Conservation (phyloP, 768 basidiomycete species). For the Pholiota molesta region DNA sequence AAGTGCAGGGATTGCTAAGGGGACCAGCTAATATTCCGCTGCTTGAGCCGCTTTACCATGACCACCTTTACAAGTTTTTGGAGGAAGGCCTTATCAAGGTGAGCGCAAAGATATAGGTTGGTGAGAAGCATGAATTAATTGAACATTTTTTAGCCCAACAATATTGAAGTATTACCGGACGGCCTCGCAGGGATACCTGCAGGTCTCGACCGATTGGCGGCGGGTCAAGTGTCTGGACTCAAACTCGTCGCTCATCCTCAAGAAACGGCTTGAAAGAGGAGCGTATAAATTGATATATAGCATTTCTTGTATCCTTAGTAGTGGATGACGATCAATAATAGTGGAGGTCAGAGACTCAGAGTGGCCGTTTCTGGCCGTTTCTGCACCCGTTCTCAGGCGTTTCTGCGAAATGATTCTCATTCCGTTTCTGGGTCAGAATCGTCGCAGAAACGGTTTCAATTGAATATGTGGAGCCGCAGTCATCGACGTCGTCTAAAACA, state of each 20-base stretch:
- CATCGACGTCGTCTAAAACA: too few species aligned
- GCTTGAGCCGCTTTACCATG: slow-evolving; percentile 17
- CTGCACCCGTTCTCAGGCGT: too few species aligned
- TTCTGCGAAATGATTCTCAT: too few species aligned
- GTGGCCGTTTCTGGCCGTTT: too few species aligned
- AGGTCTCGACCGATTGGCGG: slow-evolving; percentile 42
- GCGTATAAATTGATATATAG: too few species aligned
- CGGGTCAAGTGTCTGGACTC: slow-evolving; percentile 41
- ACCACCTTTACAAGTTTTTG: slow-evolving; percentile 16
- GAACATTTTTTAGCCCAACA: slow-evolving; percentile 31
- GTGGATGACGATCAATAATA: too few species aligned
- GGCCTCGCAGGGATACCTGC: slow-evolving; percentile 47
- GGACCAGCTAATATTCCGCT: slow-evolving; percentile 18
- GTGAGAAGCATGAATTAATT: too few species aligned
- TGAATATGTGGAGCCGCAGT: too few species aligned
- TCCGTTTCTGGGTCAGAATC: too few species aligned
- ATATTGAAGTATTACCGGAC: slow-evolving; percentile 40
- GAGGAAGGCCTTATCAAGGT: slow-evolving; percentile 26
- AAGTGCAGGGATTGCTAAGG: slow-evolving; percentile 5
- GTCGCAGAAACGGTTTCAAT: too few species aligned
- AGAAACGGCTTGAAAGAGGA: slow-evolving; percentile 26
- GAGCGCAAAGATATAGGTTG: neutral
- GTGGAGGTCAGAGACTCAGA: too few species aligned
- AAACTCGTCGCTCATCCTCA: slow-evolving; percentile 47
- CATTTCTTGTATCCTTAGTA: too few species aligned